Evolutionary conservation across 2,329 filamentous ascomycete genomes (phyloP).

Genomic region (Clonostachys byssicola): DNA sequence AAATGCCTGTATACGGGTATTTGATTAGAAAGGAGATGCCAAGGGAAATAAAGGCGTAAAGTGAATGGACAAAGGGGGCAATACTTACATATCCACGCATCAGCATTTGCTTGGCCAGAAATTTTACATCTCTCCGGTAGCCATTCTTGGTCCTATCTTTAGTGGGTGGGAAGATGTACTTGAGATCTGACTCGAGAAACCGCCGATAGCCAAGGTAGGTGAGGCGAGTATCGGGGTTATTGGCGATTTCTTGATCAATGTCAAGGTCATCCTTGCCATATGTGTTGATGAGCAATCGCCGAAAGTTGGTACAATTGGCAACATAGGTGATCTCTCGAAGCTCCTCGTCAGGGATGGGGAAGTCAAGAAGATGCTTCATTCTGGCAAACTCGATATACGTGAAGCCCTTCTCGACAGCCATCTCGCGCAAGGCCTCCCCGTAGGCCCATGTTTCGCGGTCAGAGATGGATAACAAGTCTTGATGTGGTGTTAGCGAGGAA

Average conservation of each 20-base stretch:
- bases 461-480: conserved; percentile 42
- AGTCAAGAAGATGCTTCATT: conserved; percentile 36
- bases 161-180: conserved; percentile 16
- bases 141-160: conserved; percentile 8
- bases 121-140: conserved; percentile 16
- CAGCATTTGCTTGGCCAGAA: conserved; percentile 22
- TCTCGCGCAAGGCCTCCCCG: conserved; percentile 33
- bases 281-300: conserved; percentile 16
- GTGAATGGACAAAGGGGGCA: too few relatives aligned
- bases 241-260: conserved; percentile 18
- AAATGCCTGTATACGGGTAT: conserved; percentile 8
- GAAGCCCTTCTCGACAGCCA: conserved; percentile 30
- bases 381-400: conserved; percentile 38
- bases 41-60: too few relatives aligned
- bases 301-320: conserved; percentile 20
- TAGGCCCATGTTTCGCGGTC: conserved; percentile 44
- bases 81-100: conserved; percentile 14
- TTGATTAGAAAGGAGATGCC: too few relatives aligned
- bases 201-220: conserved; percentile 20
- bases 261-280: conserved; percentile 14
- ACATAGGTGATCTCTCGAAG: conserved; percentile 34
- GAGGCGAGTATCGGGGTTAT: conserved; percentile 15
- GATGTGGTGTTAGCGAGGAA: neutral
- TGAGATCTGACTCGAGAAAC: conserved; percentile 20
- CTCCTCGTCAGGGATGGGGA: conserved; percentile 24